phyloP scores from a whole-genome alignment of 1,284 basidiomycete species.

The Nidula niveotomentosa region DNA sequence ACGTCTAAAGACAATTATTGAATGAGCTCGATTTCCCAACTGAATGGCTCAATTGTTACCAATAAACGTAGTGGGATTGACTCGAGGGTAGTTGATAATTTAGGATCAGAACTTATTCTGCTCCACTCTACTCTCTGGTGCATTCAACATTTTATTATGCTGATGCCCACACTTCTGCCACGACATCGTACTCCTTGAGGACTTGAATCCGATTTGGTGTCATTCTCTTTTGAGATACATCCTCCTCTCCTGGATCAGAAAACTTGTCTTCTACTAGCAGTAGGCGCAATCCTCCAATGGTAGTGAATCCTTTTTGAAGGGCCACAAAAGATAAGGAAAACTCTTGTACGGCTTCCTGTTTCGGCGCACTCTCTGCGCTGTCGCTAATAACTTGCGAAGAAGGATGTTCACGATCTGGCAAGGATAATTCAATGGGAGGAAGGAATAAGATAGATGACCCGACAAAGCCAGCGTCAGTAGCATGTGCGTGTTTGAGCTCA shows the following conservation, averaged over 20 bases:
- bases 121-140: too few relatives aligned
- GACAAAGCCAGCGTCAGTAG: constrained; percentile 39
- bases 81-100: too few relatives aligned
- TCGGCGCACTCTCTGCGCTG: constrained; percentile 19
- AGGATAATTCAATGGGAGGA: constrained; percentile 27
- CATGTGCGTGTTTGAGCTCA: constrained; percentile 24
- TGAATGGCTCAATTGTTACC: too few relatives aligned
- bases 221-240: constrained; percentile 20
- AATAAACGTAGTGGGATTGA: too few relatives aligned
- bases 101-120: too few relatives aligned
- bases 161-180: constrained; percentile 67
- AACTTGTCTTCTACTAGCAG: constrained; percentile 56
- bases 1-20: too few relatives aligned
- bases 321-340: constrained; percentile 65
- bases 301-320: constrained; percentile 51
- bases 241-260: constrained; percentile 21
- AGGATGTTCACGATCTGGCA: too few relatives aligned
- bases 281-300: constrained; percentile 64
- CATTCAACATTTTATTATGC: constrained; percentile 2
- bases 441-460: constrained; percentile 56
- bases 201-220: constrained; percentile 30
- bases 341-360: constrained; percentile 43
- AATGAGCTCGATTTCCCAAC: too few relatives aligned
- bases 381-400: constrained; percentile 10
- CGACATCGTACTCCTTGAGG: constrained; percentile 67